Evolutionary conservation across 495 filamentous ascomycete species (phyloP), one percentile per base, ranked within the genome.

Genomic region (Letharia columbiana): DNA sequence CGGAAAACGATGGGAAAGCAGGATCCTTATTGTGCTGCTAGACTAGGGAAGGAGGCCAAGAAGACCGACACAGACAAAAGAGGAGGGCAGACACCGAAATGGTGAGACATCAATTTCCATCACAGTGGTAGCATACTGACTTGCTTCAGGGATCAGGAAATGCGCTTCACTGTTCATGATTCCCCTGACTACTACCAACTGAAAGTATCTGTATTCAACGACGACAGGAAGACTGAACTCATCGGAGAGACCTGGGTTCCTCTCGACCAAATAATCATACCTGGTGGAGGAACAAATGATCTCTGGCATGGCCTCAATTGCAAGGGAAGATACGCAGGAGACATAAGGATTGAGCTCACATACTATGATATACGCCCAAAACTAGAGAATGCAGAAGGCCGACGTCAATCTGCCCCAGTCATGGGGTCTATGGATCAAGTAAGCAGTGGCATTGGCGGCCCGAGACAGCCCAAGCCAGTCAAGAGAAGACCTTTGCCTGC

Each of bases 1-100:
- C 80, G 91, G 67, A 93, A 93, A 80, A 91, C 91, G 4, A 96
- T 98, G 82, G 93, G 95, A 63, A 99, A 99, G 78, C 94, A 99
- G 78, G 91, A 97, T 74, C 92, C 95, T 10, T 99, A 97, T 74
- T 96, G 92, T 77, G 93, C 95, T 58, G 91, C 90, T 45, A 83
- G 94, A 56, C 77, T 99, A 41, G 94, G 93, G 13, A 99, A 99
- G 75, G 93, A 98, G 77, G 95, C 93, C 23, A 96, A 96, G 82
- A 96, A 96, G 78, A 99, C 94, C 3, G 89, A 89, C 39, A 96
- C 92, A 9, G 95, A 99, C 77, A 86, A 91, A 67, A 82, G 94
- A 72, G 94, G 94, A 66, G 94, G 94, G 54, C 94, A 99, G 77
- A 98, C 93, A 40, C 94, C 94, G 12, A 87, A 83, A 84, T 99